Percentiles rank a stretch among this genome's conserved stretches.
These are phyloP conservation scores for Acanthamoeba sp. DNA, from an alignment of 208 protist species.

Conservation along the genomic window DNA sequence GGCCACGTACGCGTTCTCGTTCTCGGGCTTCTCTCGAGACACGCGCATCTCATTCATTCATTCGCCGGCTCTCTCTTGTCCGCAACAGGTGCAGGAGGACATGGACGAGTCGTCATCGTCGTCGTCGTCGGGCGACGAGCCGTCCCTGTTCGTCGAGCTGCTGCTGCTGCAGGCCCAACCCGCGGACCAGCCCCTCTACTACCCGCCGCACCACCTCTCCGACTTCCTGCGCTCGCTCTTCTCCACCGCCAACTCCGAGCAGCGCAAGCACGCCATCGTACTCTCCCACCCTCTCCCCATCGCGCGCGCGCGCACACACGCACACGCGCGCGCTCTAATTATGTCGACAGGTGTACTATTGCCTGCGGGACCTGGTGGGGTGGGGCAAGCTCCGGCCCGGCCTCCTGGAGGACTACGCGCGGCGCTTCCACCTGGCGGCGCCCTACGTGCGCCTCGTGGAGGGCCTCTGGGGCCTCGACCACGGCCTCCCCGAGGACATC, in stretches of 20 bases:
- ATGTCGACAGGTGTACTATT: conserved; percentile 7
- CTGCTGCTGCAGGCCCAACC: neutral
- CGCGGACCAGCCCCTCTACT: neutral
- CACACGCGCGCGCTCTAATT: neutral
- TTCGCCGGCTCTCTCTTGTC: neutral
- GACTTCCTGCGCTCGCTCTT: conserved; percentile 7
- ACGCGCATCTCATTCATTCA: no score
- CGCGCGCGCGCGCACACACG: neutral
- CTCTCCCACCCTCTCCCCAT: neutral
- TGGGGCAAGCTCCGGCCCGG: neutral
- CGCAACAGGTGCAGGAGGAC: neutral
- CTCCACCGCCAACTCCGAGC: neutral
- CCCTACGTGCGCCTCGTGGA: conserved; percentile 1
- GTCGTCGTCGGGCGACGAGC: neutral
- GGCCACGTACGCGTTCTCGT: neutral
- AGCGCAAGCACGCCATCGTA: conserved; percentile 12
- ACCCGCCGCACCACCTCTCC: conserved; percentile 33
- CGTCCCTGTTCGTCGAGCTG: neutral
- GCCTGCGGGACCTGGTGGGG: neutral
- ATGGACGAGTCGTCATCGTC: neutral
- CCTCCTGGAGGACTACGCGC: conserved; percentile 15
- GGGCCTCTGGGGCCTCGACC: conserved; percentile 18
- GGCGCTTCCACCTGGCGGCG: neutral
- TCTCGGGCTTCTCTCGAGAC: neutral
- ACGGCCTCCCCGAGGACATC: neutral